These are phyloP conservation scores for Phytophthora lateralis DNA, from an alignment of 352 stramenopile species.

Conservation along the genomic window DNA sequence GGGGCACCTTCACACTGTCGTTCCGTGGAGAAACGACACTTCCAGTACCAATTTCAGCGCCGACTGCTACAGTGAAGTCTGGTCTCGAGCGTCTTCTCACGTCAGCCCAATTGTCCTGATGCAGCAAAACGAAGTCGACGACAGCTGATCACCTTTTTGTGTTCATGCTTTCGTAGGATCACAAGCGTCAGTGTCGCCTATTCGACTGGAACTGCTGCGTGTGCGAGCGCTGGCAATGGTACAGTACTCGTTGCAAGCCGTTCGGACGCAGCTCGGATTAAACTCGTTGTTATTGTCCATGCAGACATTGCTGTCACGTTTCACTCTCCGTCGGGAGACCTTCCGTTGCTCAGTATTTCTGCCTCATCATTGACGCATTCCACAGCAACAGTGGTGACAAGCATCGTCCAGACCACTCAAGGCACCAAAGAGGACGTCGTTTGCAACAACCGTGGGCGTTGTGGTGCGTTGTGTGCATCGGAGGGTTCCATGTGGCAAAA, in stretches of 20 bases:
- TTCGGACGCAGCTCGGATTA: neutral
- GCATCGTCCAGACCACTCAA: slow-evolving; percentile 28
- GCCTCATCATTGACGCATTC: slow-evolving; percentile 42
- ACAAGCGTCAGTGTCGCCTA: slow-evolving; percentile 54
- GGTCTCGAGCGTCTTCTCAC: slow-evolving; percentile 64
- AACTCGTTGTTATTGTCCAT: neutral
- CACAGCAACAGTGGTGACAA: slow-evolving; percentile 33
- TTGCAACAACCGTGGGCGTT: slow-evolving; percentile 82
- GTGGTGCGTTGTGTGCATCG: slow-evolving; percentile 43
- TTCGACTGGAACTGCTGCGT: slow-evolving; percentile 41
- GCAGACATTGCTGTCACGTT: slow-evolving; percentile 62
- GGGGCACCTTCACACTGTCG: slow-evolving; percentile 76
- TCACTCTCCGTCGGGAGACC: slow-evolving; percentile 61
- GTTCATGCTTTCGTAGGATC: slow-evolving; percentile 40
- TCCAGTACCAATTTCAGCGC: slow-evolving; percentile 38
- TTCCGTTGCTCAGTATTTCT: slow-evolving; percentile 56
- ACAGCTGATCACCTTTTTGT: slow-evolving; percentile 4
- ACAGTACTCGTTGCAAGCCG: slow-evolving; percentile 1
- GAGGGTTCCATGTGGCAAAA: neutral
- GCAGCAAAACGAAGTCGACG: neutral
- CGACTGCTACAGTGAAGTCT: slow-evolving; percentile 30
- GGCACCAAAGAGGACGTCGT: slow-evolving; percentile 73
- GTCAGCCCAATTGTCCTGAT: slow-evolving; percentile 19
- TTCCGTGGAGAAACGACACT: slow-evolving; percentile 78
- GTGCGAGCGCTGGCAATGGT: slow-evolving; percentile 52